Base-by-base conservation (phyloP, 108 stramenopile species). In the Skeletonema costatum region DNA sequence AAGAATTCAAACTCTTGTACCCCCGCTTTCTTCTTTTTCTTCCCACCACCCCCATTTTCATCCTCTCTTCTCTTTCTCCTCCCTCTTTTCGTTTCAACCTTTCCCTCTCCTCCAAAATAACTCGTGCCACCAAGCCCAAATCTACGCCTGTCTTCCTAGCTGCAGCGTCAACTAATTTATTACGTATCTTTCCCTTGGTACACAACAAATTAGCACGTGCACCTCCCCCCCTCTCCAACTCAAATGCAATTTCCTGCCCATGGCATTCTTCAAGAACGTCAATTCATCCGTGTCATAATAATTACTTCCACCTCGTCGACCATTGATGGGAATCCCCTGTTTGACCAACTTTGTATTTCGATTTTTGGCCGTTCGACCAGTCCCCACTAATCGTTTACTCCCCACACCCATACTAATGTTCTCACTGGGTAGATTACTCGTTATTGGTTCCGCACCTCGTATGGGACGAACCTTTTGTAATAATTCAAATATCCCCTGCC, bases 181-280 rank as follows among this genome's bases (percentile, higher is more conserved):
- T 76, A 25, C 90, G 76, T 29, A 87, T 81, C 50, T 80, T 70
- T 31, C 77, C 83, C 13, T 74, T 80, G 21, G 87, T 88, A 5
- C 89, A 91, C 46, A 93, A 62, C 42, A 94, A 61, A 66, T 94
- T 90, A 35, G 93, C 93, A 38, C 92, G 86, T 5, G 92, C 90
- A 31, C 93, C 91, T 9, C 96, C 92, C 10, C 96, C 93, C 75
- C 81, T 90, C 82, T 97, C 96, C n/a, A 94, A 86, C 35, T 86
- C 85, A 77, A 96, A 93, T 17, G 86, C 87, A 64, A 96, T 76
- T 72, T 93, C 92, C 64, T 93, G 86, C 19, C 95, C 86, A 92
- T 89, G 58, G 95, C 95, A 88, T 93, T 96, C 68, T 93, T 93
- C 60, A 96, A 74, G 58, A 92, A 93, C 30, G 87, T 89, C 70